Percentiles rank a stretch among this genome's conserved stretches.
These are phyloP conservation scores for Paecilomyces sp. DNA, from an alignment of 2,329 filamentous ascomycete genomes.

Conservation along the genomic window DNA sequence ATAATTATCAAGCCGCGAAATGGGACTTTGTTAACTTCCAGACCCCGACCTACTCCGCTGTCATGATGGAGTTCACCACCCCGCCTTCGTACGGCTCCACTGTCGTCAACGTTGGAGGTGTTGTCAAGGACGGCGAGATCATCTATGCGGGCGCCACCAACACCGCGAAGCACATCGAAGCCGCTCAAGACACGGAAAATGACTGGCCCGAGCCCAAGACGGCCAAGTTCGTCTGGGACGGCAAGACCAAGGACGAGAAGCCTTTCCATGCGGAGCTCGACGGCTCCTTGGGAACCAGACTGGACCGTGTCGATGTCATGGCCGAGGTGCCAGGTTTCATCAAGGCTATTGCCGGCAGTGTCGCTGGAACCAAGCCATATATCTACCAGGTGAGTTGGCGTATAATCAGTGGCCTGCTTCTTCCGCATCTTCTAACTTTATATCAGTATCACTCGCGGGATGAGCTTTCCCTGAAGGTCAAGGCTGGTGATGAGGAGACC, in stretches of 20 bases:
- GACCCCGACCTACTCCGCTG: conserved; percentile 73
- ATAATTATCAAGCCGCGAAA: conserved; percentile 50
- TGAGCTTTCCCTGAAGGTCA: conserved; percentile 70
- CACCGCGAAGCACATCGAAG: conserved; percentile 61
- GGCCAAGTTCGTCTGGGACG: conserved; percentile 70
- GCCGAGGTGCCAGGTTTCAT: conserved; percentile 92
- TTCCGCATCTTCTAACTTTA: conserved; percentile 8
- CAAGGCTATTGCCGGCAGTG: conserved; percentile 83
- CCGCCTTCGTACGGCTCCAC: conserved; percentile 88
- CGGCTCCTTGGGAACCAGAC: conserved; percentile 58
- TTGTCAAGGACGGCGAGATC: conserved; percentile 75
- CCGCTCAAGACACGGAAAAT: conserved; percentile 66
- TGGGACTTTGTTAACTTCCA: conserved; percentile 97
- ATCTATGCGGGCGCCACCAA: conserved; percentile 63
- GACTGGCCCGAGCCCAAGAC: conserved; percentile 83
- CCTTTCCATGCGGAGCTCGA: conserved; percentile 62
- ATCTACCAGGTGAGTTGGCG: conserved; percentile 74
- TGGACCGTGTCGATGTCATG: conserved; percentile 91
- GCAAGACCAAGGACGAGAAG: conserved; percentile 70
- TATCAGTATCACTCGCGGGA: conserved; percentile 61
- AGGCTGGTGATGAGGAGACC: conserved; percentile 71
- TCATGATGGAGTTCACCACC: conserved; percentile 95
- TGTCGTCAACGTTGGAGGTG: conserved; percentile 71
- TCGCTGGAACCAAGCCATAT: conserved; percentile 89
- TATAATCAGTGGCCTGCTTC: background rate